Base-by-base conservation (phyloP, 495 filamentous ascomycete species). In the Penicillium roqueforti region DNA sequence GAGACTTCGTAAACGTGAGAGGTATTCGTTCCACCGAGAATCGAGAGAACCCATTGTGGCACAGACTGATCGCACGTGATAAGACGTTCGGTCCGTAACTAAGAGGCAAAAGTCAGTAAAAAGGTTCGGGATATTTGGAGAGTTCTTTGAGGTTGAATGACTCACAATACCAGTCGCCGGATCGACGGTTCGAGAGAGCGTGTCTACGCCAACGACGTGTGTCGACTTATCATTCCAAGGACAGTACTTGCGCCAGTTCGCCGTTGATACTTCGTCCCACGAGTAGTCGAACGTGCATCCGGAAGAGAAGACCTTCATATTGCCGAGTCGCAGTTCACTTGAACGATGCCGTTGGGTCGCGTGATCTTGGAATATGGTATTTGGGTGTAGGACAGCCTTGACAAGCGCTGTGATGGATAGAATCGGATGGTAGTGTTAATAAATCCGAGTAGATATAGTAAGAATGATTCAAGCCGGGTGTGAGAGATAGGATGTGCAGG, bases 171-270 rank as follows among this genome's bases (percentile, higher is more conserved):
- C 89, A 31, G 91, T 96, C 11, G 62, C 66, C 0, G 87, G 75
- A 63, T 98, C 93, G 47, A 97, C 80, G n/a, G 65, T 68, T 34
- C 95, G 85, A 37, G 84, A 86, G 51, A 98, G 68, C 4, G 92
- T 97, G 73, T 98, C 93, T 55, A 97, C 95, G 58, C 88, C 91
- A 50, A 95, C 80, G 42, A 98, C 93, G 69, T 98, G 93, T 25
- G 88, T 88, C 1, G 86, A 88, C 70, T 95, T 91, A 59, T 96
- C 83, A 74, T 98, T 98, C 93, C 93, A 97, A 29, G 92, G 91
- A 69, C 89, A 95, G 76, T 98, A 98, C 72, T 98, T 98, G 45
- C 85, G 85, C 93, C 93, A 98, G 80, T 97, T 98, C 60, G 87
- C 90, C n/a, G 90, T 89, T n/a, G 91, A 95, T 31, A 97, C 95